A percentile compares a stretch with the other conserved stretches of the same genome.
These are phyloP conservation scores for Aspergillus sergii DNA, from an alignment of 2,329 filamentous ascomycete species.

Conservation along the genomic window DNA sequence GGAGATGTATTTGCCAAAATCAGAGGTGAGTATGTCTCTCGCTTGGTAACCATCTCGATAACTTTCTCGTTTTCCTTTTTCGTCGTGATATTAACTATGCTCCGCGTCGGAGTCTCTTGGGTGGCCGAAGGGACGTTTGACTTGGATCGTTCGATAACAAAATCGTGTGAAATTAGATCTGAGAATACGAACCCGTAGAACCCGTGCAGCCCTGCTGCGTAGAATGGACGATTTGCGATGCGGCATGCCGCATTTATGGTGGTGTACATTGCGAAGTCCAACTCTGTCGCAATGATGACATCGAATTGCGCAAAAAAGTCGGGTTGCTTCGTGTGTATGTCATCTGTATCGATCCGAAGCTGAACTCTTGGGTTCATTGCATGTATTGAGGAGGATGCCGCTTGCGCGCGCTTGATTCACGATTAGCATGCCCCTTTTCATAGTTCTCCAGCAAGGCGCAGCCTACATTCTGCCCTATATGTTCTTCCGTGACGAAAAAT, in stretches of 20 bases:
- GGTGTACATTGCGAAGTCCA: constrained; percentile 72
- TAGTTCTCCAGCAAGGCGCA: constrained; percentile 19
- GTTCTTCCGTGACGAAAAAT: constrained; percentile 75
- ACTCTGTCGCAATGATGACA: constrained; percentile 86
- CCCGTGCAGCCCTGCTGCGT: constrained; percentile 83
- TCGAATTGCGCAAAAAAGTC: constrained; percentile 80
- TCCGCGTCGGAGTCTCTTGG: constrained; percentile 75
- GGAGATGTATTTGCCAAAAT: constrained; percentile 79
- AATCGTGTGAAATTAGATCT: constrained; percentile 88
- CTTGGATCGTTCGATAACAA: constrained; percentile 80
- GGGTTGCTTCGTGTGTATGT: constrained; percentile 67
- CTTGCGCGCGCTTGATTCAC: constrained; percentile 68
- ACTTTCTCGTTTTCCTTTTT: constrained; percentile 71
- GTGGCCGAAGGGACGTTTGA: constrained; percentile 69
- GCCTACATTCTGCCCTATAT: constrained; percentile 71
- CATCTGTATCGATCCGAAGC: constrained; percentile 69
- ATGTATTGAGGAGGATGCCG: constrained; percentile 74
- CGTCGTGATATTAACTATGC: constrained; percentile 70
- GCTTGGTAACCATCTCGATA: constrained; percentile 86
- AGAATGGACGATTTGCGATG: constrained; percentile 77
- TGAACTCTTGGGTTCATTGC: constrained; percentile 88
- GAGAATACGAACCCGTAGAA: constrained; percentile 95
- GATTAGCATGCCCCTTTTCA: constrained; percentile 11
- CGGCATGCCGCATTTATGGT: constrained; percentile 86
- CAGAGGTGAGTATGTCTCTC: constrained; percentile 86